Evolutionary conservation across 2,329 filamentous ascomycete species (phyloP).

Genomic region (Pseudocercospora fuligena): DNA sequence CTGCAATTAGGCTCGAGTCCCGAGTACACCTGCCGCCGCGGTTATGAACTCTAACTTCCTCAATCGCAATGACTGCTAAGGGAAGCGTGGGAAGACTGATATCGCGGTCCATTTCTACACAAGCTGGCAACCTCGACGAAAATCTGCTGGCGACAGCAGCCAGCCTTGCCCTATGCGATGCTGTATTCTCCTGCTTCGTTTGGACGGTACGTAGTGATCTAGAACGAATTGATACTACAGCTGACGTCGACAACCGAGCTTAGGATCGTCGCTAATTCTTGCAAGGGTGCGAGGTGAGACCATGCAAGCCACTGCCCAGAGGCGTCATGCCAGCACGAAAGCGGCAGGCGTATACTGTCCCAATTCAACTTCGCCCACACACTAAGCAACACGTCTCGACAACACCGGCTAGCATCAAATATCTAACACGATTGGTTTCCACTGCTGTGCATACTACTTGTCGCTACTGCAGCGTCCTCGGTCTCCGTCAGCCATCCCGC

Average conservation of each 20-base stretch:
- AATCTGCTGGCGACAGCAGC: background rate
- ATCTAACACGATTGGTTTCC: constrained; percentile 1
- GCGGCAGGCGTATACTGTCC: constrained; percentile 7
- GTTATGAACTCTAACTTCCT: background rate
- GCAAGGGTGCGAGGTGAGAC: constrained; percentile 11
- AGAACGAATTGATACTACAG: constrained; percentile 11
- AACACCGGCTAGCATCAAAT: background rate
- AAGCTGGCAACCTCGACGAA: background rate
- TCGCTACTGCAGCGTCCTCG: constrained; percentile 9
- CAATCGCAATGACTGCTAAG: background rate
- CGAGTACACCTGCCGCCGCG: background rate
- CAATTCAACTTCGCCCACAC: constrained; percentile 5
- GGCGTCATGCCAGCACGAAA: constrained; percentile 3
- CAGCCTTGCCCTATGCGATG: background rate
- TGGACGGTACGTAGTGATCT: constrained; percentile 1
- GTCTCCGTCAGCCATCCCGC: constrained; percentile 10
- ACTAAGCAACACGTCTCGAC: constrained; percentile 1
- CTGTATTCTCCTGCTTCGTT: background rate
- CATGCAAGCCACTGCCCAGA: constrained; percentile 6
- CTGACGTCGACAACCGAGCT: constrained; percentile 24
- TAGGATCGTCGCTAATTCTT: constrained; percentile 22
- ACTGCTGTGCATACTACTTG: background rate
- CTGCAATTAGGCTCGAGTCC: constrained; percentile 4
- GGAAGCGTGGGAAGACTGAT: background rate
- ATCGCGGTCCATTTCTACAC: background rate